Evolutionary conservation across 495 filamentous ascomycete genomes (phyloP).

Genomic region (Podospora comata): DNA sequence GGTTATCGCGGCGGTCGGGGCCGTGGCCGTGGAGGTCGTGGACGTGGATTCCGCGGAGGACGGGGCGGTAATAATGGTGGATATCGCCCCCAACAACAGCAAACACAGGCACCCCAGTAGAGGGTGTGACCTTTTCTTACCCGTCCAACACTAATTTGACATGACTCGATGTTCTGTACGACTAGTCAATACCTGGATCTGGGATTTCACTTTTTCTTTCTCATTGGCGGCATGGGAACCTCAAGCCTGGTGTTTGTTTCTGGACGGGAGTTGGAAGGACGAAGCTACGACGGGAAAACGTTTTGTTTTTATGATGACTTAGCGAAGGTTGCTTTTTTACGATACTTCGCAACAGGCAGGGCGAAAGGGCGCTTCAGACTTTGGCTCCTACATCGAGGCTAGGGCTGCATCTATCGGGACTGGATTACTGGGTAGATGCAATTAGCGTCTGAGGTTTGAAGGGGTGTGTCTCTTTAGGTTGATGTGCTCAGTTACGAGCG

Average conservation of each 20-base stretch:
- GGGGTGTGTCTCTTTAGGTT: not conserved
- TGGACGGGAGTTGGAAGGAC: conserved; percentile 3
- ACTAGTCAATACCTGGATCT: conserved; percentile 21
- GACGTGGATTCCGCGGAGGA: conserved; percentile 49
- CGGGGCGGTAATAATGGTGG: conserved; percentile 37
- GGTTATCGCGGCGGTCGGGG: conserved; percentile 71
- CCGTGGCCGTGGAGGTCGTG: conserved; percentile 62
- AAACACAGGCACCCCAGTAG: conserved; percentile 31
- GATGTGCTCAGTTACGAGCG: not conserved
- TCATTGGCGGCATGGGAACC: not conserved
- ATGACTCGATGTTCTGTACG: conserved; percentile 16
- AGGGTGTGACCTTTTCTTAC: not conserved
- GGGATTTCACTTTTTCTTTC: conserved; percentile 18
- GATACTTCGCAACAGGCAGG: not conserved
- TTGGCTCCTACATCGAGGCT: not conserved
- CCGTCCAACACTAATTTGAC: conserved; percentile 7
- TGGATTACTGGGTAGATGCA: conserved; percentile 10
- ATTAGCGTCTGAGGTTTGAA: conserved; percentile 3
- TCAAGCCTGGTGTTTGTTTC: not conserved
- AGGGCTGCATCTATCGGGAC: not conserved
- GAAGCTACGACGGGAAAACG: conserved; percentile 6
- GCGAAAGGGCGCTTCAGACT: not conserved
- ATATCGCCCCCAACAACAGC: conserved; percentile 22
- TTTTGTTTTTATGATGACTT: conserved; percentile 3
- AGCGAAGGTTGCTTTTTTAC: conserved; percentile 7